Conservation (phyloP, 2,329 filamentous ascomycete genomes). For the Fusarium solani-melongenae region DNA sequence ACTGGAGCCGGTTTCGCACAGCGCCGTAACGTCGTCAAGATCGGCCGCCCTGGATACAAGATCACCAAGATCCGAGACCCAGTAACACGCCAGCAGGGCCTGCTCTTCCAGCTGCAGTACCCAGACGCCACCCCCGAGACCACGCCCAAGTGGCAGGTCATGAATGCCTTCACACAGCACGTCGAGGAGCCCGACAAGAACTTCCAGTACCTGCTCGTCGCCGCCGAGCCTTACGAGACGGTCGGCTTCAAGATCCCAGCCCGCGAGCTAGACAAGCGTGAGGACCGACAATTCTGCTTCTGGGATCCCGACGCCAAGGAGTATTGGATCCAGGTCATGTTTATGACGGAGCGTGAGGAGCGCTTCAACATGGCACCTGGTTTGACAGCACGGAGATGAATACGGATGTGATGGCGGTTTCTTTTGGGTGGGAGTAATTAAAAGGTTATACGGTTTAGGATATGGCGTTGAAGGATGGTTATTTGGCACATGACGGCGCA, state of each 20-base stretch:
- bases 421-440: not conserved
- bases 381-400: conserved; percentile 61
- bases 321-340: conserved; percentile 97
- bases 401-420: not conserved
- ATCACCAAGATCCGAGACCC: conserved; percentile 96
- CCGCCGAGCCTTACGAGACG: conserved; percentile 97
- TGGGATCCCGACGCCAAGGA: conserved; percentile 97
- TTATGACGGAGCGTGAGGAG: conserved; percentile 98
- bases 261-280: conserved; percentile 88
- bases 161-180: conserved; percentile 97
- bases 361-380: conserved; percentile 77
- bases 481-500: not conserved
- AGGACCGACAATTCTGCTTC: conserved; percentile 91
- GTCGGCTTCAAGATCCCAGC: conserved; percentile 97
- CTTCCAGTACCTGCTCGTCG: conserved; percentile 94
- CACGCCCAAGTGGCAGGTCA: conserved; percentile 88
- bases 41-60: conserved; percentile 95
- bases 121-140: conserved; percentile 85
- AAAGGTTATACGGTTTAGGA: conserved; percentile 18
- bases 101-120: conserved; percentile 97
- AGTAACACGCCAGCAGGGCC: conserved; percentile 85
- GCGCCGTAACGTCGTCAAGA: conserved; percentile 90
- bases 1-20: conserved; percentile 73
- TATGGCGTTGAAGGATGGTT: conserved; percentile 28
- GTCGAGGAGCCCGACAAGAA: conserved; percentile 94